Conservation (phyloP, 2,329 filamentous ascomycete genomes). For the Scytalidium lignicola region DNA sequence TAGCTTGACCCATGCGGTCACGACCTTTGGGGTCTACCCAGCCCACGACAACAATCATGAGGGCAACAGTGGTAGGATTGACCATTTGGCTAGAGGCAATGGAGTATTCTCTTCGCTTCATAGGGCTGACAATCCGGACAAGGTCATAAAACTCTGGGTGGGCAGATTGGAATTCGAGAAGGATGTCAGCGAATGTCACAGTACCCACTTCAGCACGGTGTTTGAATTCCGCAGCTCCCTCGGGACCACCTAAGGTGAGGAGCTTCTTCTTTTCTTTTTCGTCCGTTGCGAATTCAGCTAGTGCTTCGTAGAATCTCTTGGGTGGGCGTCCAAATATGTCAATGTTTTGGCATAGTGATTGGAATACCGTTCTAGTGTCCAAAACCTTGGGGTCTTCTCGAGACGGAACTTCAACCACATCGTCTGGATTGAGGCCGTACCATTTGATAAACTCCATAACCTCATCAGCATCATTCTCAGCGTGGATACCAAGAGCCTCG, state of each 20-base stretch:
- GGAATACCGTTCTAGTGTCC: constrained; percentile 89
- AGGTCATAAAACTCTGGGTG: constrained; percentile 86
- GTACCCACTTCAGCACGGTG: constrained; percentile 85
- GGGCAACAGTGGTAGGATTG: constrained; percentile 78
- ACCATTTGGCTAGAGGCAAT: constrained; percentile 97
- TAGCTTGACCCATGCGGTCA: constrained; percentile 88
- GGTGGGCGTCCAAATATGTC: constrained; percentile 96
- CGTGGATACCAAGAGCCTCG: constrained; percentile 93
- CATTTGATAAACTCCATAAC: constrained; percentile 82
- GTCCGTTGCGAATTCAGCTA: constrained; percentile 81
- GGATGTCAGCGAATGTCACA: constrained; percentile 82
- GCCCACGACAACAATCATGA: constrained; percentile 96
- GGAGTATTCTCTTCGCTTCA: constrained; percentile 98
- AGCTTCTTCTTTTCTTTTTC: constrained; percentile 78
- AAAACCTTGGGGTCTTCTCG: constrained; percentile 69
- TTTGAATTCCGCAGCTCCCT: constrained; percentile 89
- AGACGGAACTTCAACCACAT: constrained; percentile 85
- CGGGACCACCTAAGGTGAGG: constrained; percentile 67
- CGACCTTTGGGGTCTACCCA: constrained; percentile 89
- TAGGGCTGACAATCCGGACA: constrained; percentile 76
- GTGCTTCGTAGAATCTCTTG: constrained; percentile 94
- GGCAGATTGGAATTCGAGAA: constrained; percentile 85
- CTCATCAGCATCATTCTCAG: constrained; percentile 79
- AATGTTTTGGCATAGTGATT: constrained; percentile 84
- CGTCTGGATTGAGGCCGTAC: constrained; percentile 78